Conservation (phyloP, 345 rosid species). For the Mercurialis annua region DNA sequence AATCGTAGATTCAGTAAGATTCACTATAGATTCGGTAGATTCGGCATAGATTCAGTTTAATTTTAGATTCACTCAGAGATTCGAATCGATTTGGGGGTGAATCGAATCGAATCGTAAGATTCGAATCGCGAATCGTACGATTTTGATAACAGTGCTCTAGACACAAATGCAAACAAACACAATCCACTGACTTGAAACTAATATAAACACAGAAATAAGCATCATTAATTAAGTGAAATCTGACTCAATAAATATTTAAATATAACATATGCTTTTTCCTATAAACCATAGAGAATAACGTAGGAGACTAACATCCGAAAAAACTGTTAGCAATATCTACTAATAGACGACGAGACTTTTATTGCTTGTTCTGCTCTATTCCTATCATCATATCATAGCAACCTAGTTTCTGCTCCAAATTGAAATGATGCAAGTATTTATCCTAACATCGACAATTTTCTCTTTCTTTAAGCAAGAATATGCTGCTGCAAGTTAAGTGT, state of each 20-base stretch:
- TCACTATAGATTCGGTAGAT: too few species aligned
- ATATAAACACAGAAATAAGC: neutral
- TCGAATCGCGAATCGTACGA: too few species aligned
- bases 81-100: too few species aligned
- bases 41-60: too few species aligned
- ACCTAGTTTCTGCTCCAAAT: too few species aligned
- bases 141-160: too few species aligned
- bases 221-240: neutral
- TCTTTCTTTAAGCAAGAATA: neutral
- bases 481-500: neutral
- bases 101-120: too few species aligned
- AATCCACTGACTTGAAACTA: neutral
- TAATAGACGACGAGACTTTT: neutral
- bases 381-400: neutral
- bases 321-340: neutral
- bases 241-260: too few species aligned
- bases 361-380: neutral
- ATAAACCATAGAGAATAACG: neutral
- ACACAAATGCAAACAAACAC: neutral
- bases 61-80: too few species aligned
- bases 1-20: too few species aligned
- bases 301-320: neutral
- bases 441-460: neutral
- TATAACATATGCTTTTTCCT: too few species aligned
- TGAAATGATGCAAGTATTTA: neutral